Conservation (phyloP, 108 stramenopile genomes). For the Seminavis robusta region DNA sequence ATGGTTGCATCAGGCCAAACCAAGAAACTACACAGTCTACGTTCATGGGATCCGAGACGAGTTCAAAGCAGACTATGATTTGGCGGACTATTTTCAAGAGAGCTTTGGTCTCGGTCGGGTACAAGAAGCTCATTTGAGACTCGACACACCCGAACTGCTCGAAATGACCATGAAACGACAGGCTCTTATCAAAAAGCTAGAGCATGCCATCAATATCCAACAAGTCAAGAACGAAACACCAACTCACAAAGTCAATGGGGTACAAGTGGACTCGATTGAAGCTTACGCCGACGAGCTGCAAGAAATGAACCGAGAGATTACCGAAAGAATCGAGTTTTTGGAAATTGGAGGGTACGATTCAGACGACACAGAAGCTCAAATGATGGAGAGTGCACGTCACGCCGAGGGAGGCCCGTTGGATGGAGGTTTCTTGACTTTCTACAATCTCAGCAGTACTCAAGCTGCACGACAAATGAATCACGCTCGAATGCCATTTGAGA, state of each 20-base stretch:
- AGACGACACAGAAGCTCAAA: neutral
- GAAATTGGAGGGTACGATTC: too few relatives aligned
- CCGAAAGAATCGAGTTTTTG: conserved; percentile 2
- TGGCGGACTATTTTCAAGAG: conserved; percentile 32
- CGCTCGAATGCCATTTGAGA: conserved; percentile 5
- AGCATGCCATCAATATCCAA: conserved; percentile 41
- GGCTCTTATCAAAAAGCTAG: conserved; percentile 21
- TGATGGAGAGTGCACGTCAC: neutral
- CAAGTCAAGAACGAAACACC: conserved; percentile 18
- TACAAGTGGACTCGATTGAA: conserved; percentile 6
- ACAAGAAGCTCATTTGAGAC: too few relatives aligned
- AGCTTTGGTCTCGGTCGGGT: too few relatives aligned
- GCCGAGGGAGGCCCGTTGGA: conserved; percentile 7
- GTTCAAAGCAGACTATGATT: conserved; percentile 18
- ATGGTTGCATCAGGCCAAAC: too few relatives aligned
- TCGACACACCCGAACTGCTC: too few relatives aligned
- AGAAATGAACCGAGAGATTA: conserved; percentile 17
- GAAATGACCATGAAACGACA: conserved; percentile 19
- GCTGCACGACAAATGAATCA: conserved; percentile 12
- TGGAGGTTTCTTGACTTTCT: conserved; percentile 14
- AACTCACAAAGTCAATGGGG: conserved; percentile 1
- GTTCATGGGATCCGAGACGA: conserved; percentile 28
- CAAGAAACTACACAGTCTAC: too few relatives aligned
- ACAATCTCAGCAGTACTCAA: neutral
- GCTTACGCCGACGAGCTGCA: conserved; percentile 12